Evolutionary conservation across 179 eudicot genomes (phyloP), one percentile per base, ranked within the genome.

Genomic region (Nepenthes alata): DNA sequence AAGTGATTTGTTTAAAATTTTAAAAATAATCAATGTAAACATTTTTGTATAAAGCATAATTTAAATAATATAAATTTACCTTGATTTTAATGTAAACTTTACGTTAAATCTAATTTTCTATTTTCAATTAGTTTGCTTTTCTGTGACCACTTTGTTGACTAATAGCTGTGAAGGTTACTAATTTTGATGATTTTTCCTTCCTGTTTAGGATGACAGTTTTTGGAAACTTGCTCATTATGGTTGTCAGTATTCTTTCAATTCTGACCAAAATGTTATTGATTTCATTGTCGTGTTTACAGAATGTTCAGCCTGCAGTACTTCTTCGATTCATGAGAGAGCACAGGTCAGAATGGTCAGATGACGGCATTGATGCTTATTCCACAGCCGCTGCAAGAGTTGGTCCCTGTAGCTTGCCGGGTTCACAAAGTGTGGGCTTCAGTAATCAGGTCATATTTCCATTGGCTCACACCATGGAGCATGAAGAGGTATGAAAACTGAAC

Each of bases 261-360:
- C 55, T 12, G 47, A 39, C 11, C 13, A 47, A 45, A 11, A n/a
- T 51, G 38, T 25, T 25, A 25, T 25, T 25, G 25, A 25, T 25
- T 25, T 25, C 25, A 25, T 25, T 25, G 25, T 51, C 35, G 58
- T 11, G 63, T 54, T 62, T 54, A 73, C 81, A 89, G 97, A 85
- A 85, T 79, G 96, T 89, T 52, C 81, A 91, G 13, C 96, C 96
- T 11, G 94, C 96, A 9, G 82, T 85, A 59, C 86, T 89, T 39
- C 81, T 90, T 8, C 75, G 93, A 59, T 90, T 90, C 74, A 68
- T 90, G 65, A 70, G 97, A 60, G 95, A 90, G 75, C 95, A 90
- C 75, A 71, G 97, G 66, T 90, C 97, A 57, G 97, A 90, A 70
- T 90, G 97, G 97, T 95, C 95, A 25, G 97, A 90, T 77, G 81